These are phyloP conservation scores for Kalmusia sp. DNA, from an alignment of 2,329 filamentous ascomycete genomes.

Conservation along the genomic window DNA sequence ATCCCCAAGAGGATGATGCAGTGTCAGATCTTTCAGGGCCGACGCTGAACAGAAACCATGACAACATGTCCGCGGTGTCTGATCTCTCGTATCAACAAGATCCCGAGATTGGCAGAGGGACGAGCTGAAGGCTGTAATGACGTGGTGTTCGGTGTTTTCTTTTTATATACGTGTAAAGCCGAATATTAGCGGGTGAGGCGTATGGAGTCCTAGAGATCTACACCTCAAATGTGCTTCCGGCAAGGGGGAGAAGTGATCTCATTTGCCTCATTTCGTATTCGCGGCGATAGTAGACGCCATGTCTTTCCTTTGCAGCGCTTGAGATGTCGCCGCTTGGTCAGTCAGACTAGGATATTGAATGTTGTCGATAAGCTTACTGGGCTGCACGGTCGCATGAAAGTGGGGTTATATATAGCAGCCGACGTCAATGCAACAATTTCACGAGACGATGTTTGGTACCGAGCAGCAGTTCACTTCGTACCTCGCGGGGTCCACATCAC, in stretches of 20 bases:
- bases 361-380: neutral
- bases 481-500: neutral
- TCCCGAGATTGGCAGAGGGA: constrained; percentile 24
- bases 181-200: neutral
- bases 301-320: neutral
- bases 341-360: constrained; percentile 1
- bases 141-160: constrained; percentile 13
- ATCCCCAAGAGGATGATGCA: constrained; percentile 36
- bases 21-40: constrained; percentile 37
- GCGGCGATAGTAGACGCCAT: neutral
- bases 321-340: constrained; percentile 9
- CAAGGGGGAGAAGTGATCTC: no score
- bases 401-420: constrained; percentile 14
- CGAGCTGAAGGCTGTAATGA: constrained; percentile 11
- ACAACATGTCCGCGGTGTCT: constrained; percentile 38
- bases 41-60: constrained; percentile 19
- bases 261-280: neutral
- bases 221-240: neutral
- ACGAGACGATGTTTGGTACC: neutral
- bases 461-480: constrained; percentile 4
- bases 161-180: constrained; percentile 13
- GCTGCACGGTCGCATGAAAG: constrained; percentile 8
- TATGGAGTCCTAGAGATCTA: neutral
- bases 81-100: constrained; percentile 43
- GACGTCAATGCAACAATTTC: constrained; percentile 9